Conservation (phyloP, 2,329 filamentous ascomycete genomes). For the Aspergillus felis region DNA sequence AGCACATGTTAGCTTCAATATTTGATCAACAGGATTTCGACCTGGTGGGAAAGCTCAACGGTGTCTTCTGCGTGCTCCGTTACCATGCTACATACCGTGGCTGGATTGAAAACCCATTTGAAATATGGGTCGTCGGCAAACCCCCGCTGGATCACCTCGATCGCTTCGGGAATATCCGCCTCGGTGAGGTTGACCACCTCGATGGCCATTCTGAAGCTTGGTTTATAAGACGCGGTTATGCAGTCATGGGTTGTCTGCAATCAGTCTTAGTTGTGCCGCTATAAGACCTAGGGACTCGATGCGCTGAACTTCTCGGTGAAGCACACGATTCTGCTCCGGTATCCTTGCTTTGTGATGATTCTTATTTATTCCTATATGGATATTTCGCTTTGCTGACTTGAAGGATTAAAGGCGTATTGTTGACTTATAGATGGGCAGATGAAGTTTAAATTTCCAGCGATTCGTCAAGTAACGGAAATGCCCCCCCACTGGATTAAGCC, state of each 20-base stretch:
- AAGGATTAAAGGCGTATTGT: not conserved
- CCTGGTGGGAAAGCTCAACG: not conserved
- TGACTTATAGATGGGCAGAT: not conserved
- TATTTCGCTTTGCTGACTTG: not conserved
- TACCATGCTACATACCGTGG: slow-evolving; percentile 43
- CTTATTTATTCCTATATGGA: not conserved
- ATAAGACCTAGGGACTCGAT: not conserved
- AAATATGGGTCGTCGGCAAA: slow-evolving; percentile 67
- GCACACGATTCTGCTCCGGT: not conserved
- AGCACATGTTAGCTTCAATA: slow-evolving; percentile 15
- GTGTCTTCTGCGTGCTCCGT: not conserved
- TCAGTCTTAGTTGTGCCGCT: not conserved
- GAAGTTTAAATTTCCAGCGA: not conserved
- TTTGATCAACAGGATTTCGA: not conserved
- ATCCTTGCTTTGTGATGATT: not conserved
- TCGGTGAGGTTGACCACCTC: slow-evolving; percentile 54
- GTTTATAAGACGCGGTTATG: not conserved
- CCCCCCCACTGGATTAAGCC: not conserved
- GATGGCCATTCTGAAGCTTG: slow-evolving; percentile 46
- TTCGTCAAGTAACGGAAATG: not conserved
- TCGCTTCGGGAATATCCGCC: slow-evolving; percentile 59
- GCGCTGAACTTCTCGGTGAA: too few species aligned
- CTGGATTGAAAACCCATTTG: slow-evolving; percentile 60
- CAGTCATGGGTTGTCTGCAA: not conserved
- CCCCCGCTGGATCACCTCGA: slow-evolving; percentile 62